Base-by-base conservation (phyloP, 2,329 filamentous ascomycete genomes). In the Xenosphaeropsis pyriputrescens region DNA sequence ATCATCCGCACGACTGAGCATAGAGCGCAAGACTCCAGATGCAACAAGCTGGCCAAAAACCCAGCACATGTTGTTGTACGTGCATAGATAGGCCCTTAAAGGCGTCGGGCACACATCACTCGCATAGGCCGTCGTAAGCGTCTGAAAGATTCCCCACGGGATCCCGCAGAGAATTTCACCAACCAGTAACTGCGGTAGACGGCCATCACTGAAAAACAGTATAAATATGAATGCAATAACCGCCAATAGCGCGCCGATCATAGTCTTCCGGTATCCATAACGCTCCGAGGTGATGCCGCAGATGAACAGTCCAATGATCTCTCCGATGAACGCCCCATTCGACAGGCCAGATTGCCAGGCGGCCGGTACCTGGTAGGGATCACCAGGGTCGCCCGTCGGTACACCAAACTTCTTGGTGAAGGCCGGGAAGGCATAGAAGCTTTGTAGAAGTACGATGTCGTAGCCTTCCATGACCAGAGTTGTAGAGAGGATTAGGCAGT, bases 381-480 rank as follows among this genome's bases (percentile, higher is more conserved):
- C 47, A 38, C 59, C 42, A 7, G 44, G 29, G 45, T 5, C n/a
- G 11, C 14, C 18, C 4, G 47, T 33, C 8, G 47, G 38, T 5
- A 50, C 38, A 9, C 60, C 60, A 39, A 60, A 65, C 40, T 49
- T 59, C 47, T 42, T 52, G n/a, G 47, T 52, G 47, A 52, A 61
- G 46, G 39, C 45, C 6, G 43, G 57, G 52, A 51, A 41, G n/a
- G 47, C 57, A 34, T 50, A 59, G 41, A 61, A 57, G 15, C 50
- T 54, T 6, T 49, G 48, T 26, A 61, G 49, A 1, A 62, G 45
- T n/a, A 52, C 55, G 1, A 51, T 51, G 40, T 61, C 59, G 61
- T 88, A 93, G 22, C 84, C 85, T 58, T 93, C 85, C 86, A 94
- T 94, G 50, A 74, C 75, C 51, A 93, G 91, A 55, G 81, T 86